Base-by-base conservation (phyloP, 148 eudicot genomes). In the Fallopia convolvulus region DNA sequence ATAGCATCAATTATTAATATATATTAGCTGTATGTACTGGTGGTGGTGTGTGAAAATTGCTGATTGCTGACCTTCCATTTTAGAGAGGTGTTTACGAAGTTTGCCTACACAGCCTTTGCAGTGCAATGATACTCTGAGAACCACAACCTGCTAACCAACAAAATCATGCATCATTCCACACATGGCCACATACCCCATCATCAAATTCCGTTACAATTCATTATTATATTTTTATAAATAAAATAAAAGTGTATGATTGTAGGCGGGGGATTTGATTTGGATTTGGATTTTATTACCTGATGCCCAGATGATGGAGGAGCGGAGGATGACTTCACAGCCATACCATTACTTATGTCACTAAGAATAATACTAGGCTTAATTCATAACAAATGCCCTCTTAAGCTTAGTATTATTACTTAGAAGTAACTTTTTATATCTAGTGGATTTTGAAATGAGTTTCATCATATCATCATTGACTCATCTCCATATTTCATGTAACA, bases 101-200 rank as follows among this genome's bases (percentile, higher is more conserved):
- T 95, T 95, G 70, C 89, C 90, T 77, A 86, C 97, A 81, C 99
- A 95, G 15, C 97, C 99, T 83, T 81, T 92, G 92, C 99, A 95
- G 81, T 95, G 97, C 55, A 95, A 84, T 72, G 99, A 89, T 48
- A 95, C 99, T 82, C 83, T 86, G 83, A 95, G 80, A 23, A 88
- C 90, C 72, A 95, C 99, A 41, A 92, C 97, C 97, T 68, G 72
- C 72, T 61, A 61, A 26, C 70, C 70, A 63, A 63, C 70, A 26
- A 63, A 63, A 11, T 63, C 70, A 68, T 33, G 8, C 91, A 85
- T 77, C 48, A 70, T 20, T 32, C 58, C 65, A 71, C 21, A 75
- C 75, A 41, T 52, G 58, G 18, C 58, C n/a, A 15, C 58, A 14
- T 8, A 6, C 46, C 7, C 48, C 15, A 8, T 18, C 50, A 41